phyloP scores from a whole-genome alignment of 2,329 filamentous ascomycete species.

The Fusarium heterosporum region DNA sequence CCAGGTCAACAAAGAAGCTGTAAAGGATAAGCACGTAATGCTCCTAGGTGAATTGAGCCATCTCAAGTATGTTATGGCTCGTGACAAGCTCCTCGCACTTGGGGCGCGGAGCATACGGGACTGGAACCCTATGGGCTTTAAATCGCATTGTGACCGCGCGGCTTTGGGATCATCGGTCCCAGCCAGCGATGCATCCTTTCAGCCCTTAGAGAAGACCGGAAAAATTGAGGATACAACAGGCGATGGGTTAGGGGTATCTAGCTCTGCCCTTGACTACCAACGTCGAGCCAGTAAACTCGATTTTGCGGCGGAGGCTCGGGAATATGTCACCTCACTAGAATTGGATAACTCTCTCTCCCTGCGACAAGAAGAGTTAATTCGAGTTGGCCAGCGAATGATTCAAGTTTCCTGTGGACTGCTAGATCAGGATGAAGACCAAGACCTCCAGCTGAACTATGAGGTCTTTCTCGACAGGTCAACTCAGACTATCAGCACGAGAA shows the following conservation, averaged over 20 bases:
- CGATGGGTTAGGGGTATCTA: no score
- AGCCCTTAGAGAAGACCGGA: not conserved
- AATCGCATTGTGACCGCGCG: not conserved
- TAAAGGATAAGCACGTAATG: slow-evolving; percentile 36
- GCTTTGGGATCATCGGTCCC: slow-evolving; percentile 34
- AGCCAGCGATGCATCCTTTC: slow-evolving; percentile 24
- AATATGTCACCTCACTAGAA: slow-evolving; percentile 26
- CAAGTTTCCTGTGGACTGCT: slow-evolving; percentile 12
- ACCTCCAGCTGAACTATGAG: slow-evolving; percentile 8
- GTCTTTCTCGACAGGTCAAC: slow-evolving; percentile 27
- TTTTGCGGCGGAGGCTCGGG: slow-evolving; percentile 16
- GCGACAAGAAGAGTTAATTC: slow-evolving; percentile 26
- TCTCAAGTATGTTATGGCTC: slow-evolving; percentile 30
- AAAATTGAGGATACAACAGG: no score
- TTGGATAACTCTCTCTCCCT: slow-evolving; percentile 20
- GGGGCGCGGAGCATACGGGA: slow-evolving; percentile 24
- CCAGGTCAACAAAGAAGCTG: not conserved
- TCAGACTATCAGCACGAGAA: slow-evolving; percentile 10
- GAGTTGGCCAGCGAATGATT: slow-evolving; percentile 38
- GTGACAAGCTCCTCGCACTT: slow-evolving; percentile 33
- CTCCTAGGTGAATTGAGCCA: slow-evolving; percentile 21
- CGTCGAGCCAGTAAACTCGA: slow-evolving; percentile 4
- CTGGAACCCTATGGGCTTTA: slow-evolving; percentile 16
- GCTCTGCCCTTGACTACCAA: not conserved
- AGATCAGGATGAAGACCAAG: slow-evolving; percentile 15